phyloP scores from a whole-genome alignment of 2,329 filamentous ascomycete species.

The Cladobotryum mycophilum region DNA sequence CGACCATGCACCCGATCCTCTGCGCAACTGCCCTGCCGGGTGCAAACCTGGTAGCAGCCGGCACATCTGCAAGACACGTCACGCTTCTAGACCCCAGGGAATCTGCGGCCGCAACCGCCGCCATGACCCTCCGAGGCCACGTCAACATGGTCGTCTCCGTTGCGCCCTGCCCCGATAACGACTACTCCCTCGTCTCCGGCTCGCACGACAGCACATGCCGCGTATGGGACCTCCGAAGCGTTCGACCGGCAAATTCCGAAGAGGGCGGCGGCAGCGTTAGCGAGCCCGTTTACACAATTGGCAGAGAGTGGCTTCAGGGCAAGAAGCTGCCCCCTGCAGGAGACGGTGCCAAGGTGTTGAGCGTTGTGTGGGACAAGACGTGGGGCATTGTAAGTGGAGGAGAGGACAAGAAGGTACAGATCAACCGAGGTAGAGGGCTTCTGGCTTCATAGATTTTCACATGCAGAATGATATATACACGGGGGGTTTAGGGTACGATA shows the following conservation, averaged over 20 bases:
- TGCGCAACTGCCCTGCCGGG: conserved; percentile 68
- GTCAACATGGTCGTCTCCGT: conserved; percentile 61
- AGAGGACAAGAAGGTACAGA: conserved; percentile 91
- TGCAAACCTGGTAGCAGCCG: conserved; percentile 59
- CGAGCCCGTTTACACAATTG: conserved; percentile 69
- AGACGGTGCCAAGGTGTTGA: conserved; percentile 85
- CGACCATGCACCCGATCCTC: conserved; percentile 76
- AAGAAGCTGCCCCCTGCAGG: conserved; percentile 63
- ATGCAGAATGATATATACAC: neutral
- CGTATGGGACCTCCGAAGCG: conserved; percentile 85
- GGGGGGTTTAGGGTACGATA: neutral
- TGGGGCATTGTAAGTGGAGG: conserved; percentile 87
- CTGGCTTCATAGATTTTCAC: conserved; percentile 28
- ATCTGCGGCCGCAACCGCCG: conserved; percentile 66
- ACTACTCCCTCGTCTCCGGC: conserved; percentile 80
- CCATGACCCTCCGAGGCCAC: conserved; percentile 89
- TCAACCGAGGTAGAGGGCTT: conserved; percentile 64
- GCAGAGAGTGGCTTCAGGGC: conserved; percentile 63
- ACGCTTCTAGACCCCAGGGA: conserved; percentile 87
- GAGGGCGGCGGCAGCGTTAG: conserved; percentile 59
- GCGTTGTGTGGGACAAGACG: conserved; percentile 75
- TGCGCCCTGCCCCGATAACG: conserved; percentile 52
- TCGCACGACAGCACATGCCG: conserved; percentile 88
- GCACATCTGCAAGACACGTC: conserved; percentile 79
- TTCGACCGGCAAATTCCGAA: conserved; percentile 51